These are phyloP conservation scores for Clonostachys solani DNA, from an alignment of 2,329 filamentous ascomycete genomes.

Conservation along the genomic window DNA sequence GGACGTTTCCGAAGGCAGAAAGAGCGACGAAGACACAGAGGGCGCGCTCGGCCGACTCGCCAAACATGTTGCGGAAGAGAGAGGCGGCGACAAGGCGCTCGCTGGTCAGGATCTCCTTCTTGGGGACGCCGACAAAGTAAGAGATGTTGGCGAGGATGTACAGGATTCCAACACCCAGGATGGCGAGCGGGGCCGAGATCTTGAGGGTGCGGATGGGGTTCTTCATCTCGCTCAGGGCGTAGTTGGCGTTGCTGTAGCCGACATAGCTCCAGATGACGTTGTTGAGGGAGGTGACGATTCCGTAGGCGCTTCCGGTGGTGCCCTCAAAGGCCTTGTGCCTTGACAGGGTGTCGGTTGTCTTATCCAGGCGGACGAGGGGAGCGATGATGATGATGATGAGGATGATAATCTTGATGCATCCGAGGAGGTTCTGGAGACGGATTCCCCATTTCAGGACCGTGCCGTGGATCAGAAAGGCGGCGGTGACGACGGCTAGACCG, in stretches of 20 bases:
- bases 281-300: constrained; percentile 65
- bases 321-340: constrained; percentile 53
- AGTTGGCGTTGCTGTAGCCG: constrained; percentile 66
- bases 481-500: constrained; percentile 62
- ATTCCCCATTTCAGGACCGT: constrained; percentile 61
- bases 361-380: constrained; percentile 56
- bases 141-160: constrained; percentile 67
- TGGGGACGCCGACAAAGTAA: constrained; percentile 57
- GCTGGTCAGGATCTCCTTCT: constrained; percentile 45
- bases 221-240: constrained; percentile 60
- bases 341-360: constrained; percentile 55
- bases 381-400: constrained; percentile 61
- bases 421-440: constrained; percentile 62
- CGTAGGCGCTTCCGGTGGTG: constrained; percentile 62
- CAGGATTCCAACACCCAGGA: constrained; percentile 52
- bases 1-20: constrained; percentile 64
- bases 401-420: constrained; percentile 61
- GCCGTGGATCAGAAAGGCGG: constrained; percentile 63
- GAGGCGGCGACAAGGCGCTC: constrained; percentile 48
- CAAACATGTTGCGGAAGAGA: constrained; percentile 54
- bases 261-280: constrained; percentile 70
- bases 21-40: constrained; percentile 63
- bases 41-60: constrained; percentile 48
- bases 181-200: constrained; percentile 58
- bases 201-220: constrained; percentile 62